These are phyloP conservation scores for Miscanthus lutarioriparius DNA, from an alignment of 176 grass and related monocot species.

Conservation along the genomic window DNA sequence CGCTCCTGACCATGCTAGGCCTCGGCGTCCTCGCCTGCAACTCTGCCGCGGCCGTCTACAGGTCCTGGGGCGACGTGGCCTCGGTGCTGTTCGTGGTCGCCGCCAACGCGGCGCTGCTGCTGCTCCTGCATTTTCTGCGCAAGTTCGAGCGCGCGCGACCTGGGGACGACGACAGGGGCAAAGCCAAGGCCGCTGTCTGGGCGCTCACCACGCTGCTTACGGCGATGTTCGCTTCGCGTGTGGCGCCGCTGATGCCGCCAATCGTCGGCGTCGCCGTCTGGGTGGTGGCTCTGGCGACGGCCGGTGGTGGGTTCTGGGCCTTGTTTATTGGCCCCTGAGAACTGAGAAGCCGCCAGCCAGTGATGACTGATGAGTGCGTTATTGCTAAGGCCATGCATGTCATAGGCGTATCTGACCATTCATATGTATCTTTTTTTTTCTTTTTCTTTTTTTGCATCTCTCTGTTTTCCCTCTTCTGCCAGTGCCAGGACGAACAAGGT, in stretches of 20 bases:
- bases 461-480: too few relatives aligned
- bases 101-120: not conserved
- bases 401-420: too few relatives aligned
- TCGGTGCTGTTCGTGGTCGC: not conserved
- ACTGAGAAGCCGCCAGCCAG: too few relatives aligned
- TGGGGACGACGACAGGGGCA: not conserved
- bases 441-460: too few relatives aligned
- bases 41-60: not conserved
- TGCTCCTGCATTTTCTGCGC: conserved; percentile 1
- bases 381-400: too few relatives aligned
- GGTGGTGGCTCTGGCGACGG: not conserved
- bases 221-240: conserved; percentile 12
- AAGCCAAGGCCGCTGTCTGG: conserved; percentile 3
- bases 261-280: not conserved
- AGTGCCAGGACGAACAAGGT: too few relatives aligned
- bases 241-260: conserved; percentile 27
- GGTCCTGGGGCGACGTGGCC: not conserved
- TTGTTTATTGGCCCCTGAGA: not conserved
- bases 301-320: not conserved
- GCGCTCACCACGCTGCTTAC: conserved; percentile 3
- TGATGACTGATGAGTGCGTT: too few relatives aligned
- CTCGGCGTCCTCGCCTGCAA: not conserved
- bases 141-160: not conserved
- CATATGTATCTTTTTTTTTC: too few relatives aligned
- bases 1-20: not conserved